Percentiles rank a stretch among this genome's conserved stretches.
Evolutionary conservation across 495 filamentous ascomycete genomes (phyloP).

Genomic region (Tuber brumale): DNA sequence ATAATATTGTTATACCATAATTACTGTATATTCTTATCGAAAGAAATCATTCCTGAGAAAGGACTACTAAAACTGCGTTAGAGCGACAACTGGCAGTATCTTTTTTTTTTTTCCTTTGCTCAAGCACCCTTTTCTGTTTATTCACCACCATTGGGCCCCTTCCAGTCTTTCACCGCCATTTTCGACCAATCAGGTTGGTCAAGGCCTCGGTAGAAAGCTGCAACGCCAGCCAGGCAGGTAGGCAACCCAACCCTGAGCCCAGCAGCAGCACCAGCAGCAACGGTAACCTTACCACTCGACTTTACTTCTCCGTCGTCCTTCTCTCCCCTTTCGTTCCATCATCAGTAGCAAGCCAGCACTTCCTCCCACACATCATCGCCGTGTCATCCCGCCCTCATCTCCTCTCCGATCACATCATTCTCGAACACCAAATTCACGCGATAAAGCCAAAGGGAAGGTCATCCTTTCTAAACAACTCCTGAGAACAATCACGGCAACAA

Average conservation of each 20-base stretch:
- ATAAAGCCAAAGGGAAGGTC: neutral
- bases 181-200: slow-evolving; percentile 34
- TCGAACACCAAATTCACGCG: slow-evolving; percentile 4
- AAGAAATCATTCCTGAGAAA: slow-evolving; percentile 5
- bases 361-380: slow-evolving; percentile 17
- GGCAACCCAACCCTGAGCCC: slow-evolving; percentile 21
- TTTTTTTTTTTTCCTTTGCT: neutral
- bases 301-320: slow-evolving; percentile 25
- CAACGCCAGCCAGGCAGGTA: slow-evolving; percentile 21
- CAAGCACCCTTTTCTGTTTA: slow-evolving; percentile 17
- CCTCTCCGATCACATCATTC: neutral
- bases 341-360: slow-evolving; percentile 21
- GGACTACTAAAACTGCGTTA: neutral
- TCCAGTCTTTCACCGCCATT: slow-evolving; percentile 28
- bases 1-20: slow-evolving; percentile 9
- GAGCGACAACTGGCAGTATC: neutral
- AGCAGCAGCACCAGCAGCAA: neutral
- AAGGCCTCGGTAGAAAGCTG: slow-evolving; percentile 24
- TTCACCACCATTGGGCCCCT: slow-evolving; percentile 32
- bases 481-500: slow-evolving; percentile 20
- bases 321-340: slow-evolving; percentile 28
- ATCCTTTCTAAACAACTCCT: slow-evolving; percentile 5
- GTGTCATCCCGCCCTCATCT: slow-evolving; percentile 17
- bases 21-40: slow-evolving; percentile 3
- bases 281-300: slow-evolving; percentile 26